Evolutionary conservation across 106 monocot genomes (phyloP).

Genomic region (Apostasia ramifera): DNA sequence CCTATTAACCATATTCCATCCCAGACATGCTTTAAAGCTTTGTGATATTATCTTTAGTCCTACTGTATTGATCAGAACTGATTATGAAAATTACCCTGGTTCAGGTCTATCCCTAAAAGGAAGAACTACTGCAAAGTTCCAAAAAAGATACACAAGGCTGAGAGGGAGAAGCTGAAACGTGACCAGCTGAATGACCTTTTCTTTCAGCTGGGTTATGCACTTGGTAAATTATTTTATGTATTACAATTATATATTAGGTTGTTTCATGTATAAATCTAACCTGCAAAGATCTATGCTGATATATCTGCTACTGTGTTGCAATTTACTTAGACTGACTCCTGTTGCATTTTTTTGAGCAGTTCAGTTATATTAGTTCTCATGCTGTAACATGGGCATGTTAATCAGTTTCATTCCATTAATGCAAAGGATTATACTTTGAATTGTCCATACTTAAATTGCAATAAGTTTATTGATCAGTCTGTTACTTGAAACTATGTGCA

Average conservation of each 20-base stretch:
- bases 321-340: no score
- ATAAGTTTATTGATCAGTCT: no score
- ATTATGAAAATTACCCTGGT: neutral
- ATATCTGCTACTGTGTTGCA: no score
- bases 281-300: no score
- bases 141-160: slow-evolving; percentile 81
- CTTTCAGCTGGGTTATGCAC: slow-evolving; percentile 43
- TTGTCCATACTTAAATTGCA: no score
- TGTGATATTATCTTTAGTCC: neutral
- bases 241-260: no score
- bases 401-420: no score
- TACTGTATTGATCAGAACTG: neutral
- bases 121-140: slow-evolving; percentile 50
- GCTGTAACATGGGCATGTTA: no score
- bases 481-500: no score
- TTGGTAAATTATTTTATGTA: slow-evolving; percentile 36
- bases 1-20: neutral
- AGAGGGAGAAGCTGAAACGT: slow-evolving; percentile 84
- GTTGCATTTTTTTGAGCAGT: neutral
- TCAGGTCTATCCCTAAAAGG: slow-evolving; percentile 39
- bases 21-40: neutral
- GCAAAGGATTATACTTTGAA: no score
- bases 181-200: slow-evolving; percentile 80
- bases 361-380: neutral
- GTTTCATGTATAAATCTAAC: no score